These are phyloP conservation scores for Kentomonas sorsogonicus DNA, from an alignment of 208 protist genomes.

Conservation along the genomic window DNA sequence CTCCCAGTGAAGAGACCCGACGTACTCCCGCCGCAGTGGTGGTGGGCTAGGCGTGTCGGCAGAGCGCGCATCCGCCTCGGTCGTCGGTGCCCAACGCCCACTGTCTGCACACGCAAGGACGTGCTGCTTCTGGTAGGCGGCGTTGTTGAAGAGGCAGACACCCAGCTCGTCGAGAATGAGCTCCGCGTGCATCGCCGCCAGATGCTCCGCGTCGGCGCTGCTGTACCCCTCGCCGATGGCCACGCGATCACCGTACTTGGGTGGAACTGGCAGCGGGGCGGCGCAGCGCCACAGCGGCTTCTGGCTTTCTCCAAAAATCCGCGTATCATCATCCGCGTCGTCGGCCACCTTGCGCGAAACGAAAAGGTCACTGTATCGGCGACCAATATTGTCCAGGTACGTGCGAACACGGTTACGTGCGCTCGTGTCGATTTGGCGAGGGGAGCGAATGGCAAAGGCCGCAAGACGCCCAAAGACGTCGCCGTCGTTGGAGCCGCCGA, in stretches of 20 bases:
- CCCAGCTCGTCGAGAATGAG: constrained; percentile 84
- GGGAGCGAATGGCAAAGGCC: constrained; percentile 36
- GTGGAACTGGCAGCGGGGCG: constrained; percentile 59
- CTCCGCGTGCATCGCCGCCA: constrained; percentile 87
- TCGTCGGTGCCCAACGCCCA: constrained; percentile 56
- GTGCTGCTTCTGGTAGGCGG: constrained; percentile 48
- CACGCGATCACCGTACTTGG: constrained; percentile 63
- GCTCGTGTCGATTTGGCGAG: constrained; percentile 41
- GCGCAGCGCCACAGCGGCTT: constrained; percentile 35
- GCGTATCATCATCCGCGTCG: constrained; percentile 21
- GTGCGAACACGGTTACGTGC: constrained; percentile 44
- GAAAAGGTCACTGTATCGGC: constrained; percentile 66
- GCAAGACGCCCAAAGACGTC: background rate
- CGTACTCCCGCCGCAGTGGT: constrained; percentile 59
- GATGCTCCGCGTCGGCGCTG: constrained; percentile 50
- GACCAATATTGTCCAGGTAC: constrained; percentile 69
- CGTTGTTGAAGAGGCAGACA: constrained; percentile 66
- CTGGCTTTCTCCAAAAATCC: background rate
- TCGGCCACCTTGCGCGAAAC: constrained; percentile 41
- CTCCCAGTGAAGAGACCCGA: constrained; percentile 65
- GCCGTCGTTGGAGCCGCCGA: background rate
- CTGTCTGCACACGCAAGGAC: constrained; percentile 40
- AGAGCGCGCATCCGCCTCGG: constrained; percentile 13
- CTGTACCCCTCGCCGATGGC: constrained; percentile 68
- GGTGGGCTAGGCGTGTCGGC: constrained; percentile 60